These are phyloP conservation scores for Coniochaeta prunicola DNA, from an alignment of 2,329 filamentous ascomycete genomes.

Conservation along the genomic window DNA sequence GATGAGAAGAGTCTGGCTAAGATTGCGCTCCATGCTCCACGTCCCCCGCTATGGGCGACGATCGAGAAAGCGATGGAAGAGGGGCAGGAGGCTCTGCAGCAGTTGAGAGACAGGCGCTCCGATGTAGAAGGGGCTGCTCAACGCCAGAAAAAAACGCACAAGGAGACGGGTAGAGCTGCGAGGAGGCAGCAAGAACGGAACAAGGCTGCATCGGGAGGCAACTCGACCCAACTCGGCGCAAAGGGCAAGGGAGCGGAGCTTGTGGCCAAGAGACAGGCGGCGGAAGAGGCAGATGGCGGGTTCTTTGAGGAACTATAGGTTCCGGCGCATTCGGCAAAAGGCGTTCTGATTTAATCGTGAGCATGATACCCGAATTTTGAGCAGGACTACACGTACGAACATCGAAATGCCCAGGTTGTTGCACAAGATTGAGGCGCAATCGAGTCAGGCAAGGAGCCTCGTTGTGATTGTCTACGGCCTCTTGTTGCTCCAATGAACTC, in stretches of 20 bases:
- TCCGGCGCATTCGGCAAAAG: background rate
- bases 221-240: constrained; percentile 5
- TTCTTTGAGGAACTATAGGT: constrained; percentile 44
- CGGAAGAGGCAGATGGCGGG: constrained; percentile 37
- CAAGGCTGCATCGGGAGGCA: background rate
- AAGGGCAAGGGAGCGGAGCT: constrained; percentile 20
- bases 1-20: constrained; percentile 31
- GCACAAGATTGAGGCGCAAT: background rate
- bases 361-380: background rate
- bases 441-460: background rate
- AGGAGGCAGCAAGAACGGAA: background rate
- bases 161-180: background rate
- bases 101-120: constrained; percentile 45
- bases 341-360: background rate
- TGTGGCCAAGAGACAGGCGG: constrained; percentile 15
- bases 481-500: background rate
- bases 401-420: background rate
- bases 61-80: constrained; percentile 59
- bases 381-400: constrained; percentile 4
- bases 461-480: background rate
- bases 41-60: constrained; percentile 58
- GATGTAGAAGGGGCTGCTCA: constrained; percentile 11
- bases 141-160: background rate
- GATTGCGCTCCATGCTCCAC: constrained; percentile 34
- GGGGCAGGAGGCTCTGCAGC: constrained; percentile 43